Conservation (phyloP, 75 land plant species). For the Cunninghamia lanceolata region DNA sequence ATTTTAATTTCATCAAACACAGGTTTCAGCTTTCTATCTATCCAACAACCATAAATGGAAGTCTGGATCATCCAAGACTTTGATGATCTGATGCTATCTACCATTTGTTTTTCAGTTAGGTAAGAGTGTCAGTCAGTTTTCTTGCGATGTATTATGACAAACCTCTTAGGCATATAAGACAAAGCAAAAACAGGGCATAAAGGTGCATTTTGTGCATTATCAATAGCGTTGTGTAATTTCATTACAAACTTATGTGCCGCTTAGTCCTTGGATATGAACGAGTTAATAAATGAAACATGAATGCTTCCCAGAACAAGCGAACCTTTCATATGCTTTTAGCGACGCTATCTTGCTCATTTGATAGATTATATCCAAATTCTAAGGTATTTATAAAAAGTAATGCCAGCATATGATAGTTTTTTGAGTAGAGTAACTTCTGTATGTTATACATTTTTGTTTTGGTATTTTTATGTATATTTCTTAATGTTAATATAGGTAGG, state of each 20-base stretch:
- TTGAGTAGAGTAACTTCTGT: no score
- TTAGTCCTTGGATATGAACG: not conserved
- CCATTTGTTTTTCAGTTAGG: not conserved
- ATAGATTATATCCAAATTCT: no score
- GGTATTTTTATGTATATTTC: not conserved
- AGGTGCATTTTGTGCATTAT: not conserved
- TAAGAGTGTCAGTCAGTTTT: not conserved
- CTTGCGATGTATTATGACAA: not conserved
- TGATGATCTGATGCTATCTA: not conserved
- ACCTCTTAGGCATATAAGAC: not conserved
- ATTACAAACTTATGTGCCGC: not conserved
- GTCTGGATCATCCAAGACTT: no score
- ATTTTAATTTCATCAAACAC: not conserved
- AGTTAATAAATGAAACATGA: not conserved
- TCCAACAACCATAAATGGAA: no score
- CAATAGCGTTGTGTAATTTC: not conserved
- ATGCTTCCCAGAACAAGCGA: not conserved
- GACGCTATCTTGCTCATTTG: no score
- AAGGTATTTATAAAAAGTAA: no score
- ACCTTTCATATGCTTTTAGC: no score
- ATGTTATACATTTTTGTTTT: no score
- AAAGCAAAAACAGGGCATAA: not conserved
- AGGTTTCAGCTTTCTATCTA: not conserved
- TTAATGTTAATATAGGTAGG: not conserved
- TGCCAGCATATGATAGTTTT: no score